Evolutionary conservation across 345 rosid genomes (phyloP), one percentile per base, ranked within the genome.

Genomic region (Salix arbutifolia): DNA sequence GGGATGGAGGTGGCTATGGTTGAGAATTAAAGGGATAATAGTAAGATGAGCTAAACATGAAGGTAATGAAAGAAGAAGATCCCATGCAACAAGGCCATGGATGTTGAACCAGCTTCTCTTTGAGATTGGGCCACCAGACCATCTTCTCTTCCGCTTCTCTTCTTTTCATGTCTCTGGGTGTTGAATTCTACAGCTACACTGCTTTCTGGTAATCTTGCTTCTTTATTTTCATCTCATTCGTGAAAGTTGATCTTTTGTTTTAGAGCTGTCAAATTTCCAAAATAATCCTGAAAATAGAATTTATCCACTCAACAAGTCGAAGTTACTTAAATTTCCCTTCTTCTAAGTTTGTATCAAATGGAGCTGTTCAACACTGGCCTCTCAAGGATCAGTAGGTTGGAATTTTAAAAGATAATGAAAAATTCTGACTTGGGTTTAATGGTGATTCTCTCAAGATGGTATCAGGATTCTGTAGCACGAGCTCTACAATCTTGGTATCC

Each of bases 101-200:
- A 82, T 42, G 88, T 78, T 61, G 86, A 92, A 38, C 92, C 28
- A 82, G 97, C 80, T 90, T 92, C 75, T 85, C 95, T 37, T 83
- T 94, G 85, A 89, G 98, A 83, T 81, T 94, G 83, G 93, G 91
- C 18, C 97, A 94, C 18, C 95, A 94, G 81, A 81, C 91, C 68
- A 67, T 88, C 7, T 92, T 94, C 80, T 90, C 98, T 30, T 82
- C 86, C 66, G 95, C 93, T 66, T 89, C 97, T 86, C 94, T 94
- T 60, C 92, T 91, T 56, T 90, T 90, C 84, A 91, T 94, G 97
- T 87, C 94, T 71, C 25, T 90, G n/a, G 98, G 91, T 72, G 91
- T 84, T 80, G 89, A 91, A 67, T 94, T 92, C 89, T 91, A 91
- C 75, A 88, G 90, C 87, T 91, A 89, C 89, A 91, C 98, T 53